Percentiles rank a stretch among this genome's conserved stretches.
Conservation (phyloP, 441 rosid genomes). For the Pelargonium australe region DNA sequence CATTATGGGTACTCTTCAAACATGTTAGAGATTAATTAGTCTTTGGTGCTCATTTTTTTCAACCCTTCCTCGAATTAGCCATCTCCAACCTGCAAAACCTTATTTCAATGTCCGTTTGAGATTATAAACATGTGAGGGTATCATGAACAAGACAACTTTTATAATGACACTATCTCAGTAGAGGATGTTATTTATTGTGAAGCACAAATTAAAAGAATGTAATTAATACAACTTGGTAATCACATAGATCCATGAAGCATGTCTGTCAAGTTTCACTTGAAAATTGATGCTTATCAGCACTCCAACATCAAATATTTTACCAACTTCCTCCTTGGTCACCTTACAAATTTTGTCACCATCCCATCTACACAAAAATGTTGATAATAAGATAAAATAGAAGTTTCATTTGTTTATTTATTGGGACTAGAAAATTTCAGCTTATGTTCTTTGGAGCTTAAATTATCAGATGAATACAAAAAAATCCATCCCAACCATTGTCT, state of each 20-base stretch:
- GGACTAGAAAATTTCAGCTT: conserved; percentile 27
- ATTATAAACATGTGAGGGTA: no score
- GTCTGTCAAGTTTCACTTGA: conserved; percentile 48
- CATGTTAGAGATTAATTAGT: no score
- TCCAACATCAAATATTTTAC: conserved; percentile 7
- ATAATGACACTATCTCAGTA: no score
- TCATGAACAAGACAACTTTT: no score
- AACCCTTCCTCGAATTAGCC: no score
- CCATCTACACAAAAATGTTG: conserved; percentile 21
- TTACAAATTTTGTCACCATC: conserved; percentile 15
- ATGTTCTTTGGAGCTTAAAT: conserved; percentile 15
- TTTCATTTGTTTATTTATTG: conserved; percentile 43
- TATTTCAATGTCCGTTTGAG: no score
- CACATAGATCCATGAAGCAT: conserved; percentile 44
- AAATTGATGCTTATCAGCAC: conserved; percentile 23
- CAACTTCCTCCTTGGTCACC: conserved; percentile 6
- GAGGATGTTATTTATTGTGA: no score
- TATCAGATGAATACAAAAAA: conserved; percentile 24
- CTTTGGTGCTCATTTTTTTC: no score
- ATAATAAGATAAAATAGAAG: conserved; percentile 50
- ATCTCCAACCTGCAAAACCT: no score
- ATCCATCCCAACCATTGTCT: neutral
- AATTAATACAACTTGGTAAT: neutral
- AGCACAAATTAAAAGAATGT: no score
- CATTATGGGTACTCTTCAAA: no score